These are phyloP conservation scores for Picea sitchensis DNA, from an alignment of 75 land plant species.

Conservation along the genomic window DNA sequence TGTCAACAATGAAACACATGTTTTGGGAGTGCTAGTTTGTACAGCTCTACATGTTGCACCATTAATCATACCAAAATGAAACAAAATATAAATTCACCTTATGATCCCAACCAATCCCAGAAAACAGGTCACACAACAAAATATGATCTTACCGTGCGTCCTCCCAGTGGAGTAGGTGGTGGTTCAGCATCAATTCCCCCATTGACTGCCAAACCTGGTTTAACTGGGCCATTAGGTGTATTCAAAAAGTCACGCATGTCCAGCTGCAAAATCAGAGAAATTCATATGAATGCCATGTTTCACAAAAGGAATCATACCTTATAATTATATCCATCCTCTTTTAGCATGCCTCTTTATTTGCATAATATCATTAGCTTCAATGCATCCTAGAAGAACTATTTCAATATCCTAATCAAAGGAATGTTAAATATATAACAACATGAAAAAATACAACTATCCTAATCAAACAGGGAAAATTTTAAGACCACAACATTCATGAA, in stretches of 20 bases:
- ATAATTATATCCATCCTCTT: neutral
- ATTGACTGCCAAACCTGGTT: constrained; percentile 40
- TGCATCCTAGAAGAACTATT: neutral
- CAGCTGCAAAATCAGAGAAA: constrained; percentile 25
- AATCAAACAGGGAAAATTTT: neutral
- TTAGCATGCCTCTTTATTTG: neutral
- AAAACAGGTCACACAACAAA: neutral
- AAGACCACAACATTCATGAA: neutral
- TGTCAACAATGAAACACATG: too few relatives aligned
- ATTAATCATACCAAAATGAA: neutral
- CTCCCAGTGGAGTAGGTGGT: constrained; percentile 83
- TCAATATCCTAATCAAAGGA: neutral
- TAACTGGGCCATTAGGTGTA: constrained; percentile 62
- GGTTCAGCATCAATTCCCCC: constrained; percentile 48
- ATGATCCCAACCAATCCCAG: neutral
- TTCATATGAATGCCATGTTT: constrained; percentile 1
- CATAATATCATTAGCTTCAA: neutral
- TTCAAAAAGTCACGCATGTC: constrained; percentile 98
- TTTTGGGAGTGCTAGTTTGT: too few relatives aligned
- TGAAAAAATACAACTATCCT: neutral
- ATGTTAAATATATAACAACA: neutral
- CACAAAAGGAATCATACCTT: neutral
- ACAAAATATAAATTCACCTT: neutral
- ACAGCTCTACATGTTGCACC: neutral
- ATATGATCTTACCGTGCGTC: constrained; percentile 69